phyloP scores from a whole-genome alignment of 2,329 filamentous ascomycete genomes.

The Dactylellina cionopaga region DNA sequence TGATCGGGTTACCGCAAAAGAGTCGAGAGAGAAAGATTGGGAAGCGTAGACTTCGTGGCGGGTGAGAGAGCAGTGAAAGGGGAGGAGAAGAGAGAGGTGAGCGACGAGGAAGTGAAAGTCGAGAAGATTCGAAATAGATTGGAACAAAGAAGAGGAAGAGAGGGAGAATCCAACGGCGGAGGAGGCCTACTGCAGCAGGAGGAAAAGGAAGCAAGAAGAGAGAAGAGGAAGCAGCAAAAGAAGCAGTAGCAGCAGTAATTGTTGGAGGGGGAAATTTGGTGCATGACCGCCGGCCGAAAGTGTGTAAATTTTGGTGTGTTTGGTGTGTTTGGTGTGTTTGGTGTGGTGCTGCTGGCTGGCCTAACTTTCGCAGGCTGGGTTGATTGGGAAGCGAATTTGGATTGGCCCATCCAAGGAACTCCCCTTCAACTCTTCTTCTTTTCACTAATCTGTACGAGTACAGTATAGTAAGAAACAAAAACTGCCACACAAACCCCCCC shows the following conservation, averaged over 20 bases:
- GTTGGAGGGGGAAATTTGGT: constrained; percentile 57
- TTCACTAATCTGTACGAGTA: not conserved
- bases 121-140: constrained; percentile 11
- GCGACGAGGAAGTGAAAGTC: constrained; percentile 56
- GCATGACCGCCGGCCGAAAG: constrained; percentile 55
- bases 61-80: constrained; percentile 52
- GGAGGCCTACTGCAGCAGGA: constrained; percentile 58
- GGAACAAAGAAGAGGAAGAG: constrained; percentile 57
- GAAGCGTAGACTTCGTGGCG: constrained; percentile 28
- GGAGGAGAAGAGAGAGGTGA: constrained; percentile 60
- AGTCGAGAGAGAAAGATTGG: constrained; percentile 48
- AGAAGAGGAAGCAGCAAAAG: constrained; percentile 59
- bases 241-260: constrained; percentile 57
- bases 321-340: constrained; percentile 46
- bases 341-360: constrained; percentile 45
- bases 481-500: no score
- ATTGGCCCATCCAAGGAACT: constrained; percentile 34
- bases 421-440: not conserved
- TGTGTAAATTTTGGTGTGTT: constrained; percentile 50
- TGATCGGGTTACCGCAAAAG: constrained; percentile 49
- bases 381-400: constrained; percentile 31
- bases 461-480: not conserved
- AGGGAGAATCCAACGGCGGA: constrained; percentile 59
- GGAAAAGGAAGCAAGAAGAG: constrained; percentile 59
- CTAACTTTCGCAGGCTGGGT: constrained; percentile 4